A percentile compares a stretch with the other conserved stretches of the same genome.
phyloP scores from a whole-genome alignment of 2,329 filamentous ascomycete species.

The Fonsecaea monophora region DNA sequence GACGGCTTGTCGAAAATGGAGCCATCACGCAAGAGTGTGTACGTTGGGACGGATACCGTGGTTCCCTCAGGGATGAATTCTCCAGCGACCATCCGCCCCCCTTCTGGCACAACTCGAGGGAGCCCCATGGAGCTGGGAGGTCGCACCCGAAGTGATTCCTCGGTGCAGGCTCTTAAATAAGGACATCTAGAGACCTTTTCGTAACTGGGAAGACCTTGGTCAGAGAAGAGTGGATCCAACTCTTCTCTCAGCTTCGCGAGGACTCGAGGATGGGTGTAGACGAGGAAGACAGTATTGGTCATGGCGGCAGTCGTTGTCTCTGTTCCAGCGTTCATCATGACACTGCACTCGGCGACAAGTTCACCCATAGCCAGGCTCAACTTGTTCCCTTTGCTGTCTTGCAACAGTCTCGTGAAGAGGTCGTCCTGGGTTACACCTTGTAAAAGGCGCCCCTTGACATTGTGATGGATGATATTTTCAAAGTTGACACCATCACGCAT shows the following conservation, averaged over 20 bases:
- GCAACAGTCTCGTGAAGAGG: conserved; percentile 31
- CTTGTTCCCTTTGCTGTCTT: conserved; percentile 21
- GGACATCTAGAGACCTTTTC: conserved; percentile 19
- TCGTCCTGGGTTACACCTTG: conserved; percentile 17
- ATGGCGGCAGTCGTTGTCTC: conserved; percentile 33
- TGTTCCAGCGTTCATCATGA: conserved; percentile 35
- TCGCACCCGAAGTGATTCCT: conserved; percentile 35
- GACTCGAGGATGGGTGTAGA: conserved; percentile 27
- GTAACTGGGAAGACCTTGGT: conserved; percentile 12
- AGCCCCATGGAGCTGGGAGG: conserved; percentile 31
- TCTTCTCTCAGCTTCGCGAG: conserved; percentile 28
- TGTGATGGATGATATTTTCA: conserved; percentile 39
- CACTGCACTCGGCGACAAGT: conserved; percentile 29
- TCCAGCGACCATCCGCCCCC: conserved; percentile 29
- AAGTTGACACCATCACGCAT: conserved; percentile 33
- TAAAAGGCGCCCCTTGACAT: conserved; percentile 31
- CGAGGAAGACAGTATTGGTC: conserved; percentile 32
- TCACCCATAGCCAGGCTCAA: conserved; percentile 24
- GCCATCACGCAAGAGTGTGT: conserved; percentile 26
- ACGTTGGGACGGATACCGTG: conserved; percentile 32
- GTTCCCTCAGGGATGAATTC: conserved; percentile 31
- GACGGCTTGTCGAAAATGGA: conserved; percentile 17
- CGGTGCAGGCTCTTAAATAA: conserved; percentile 35
- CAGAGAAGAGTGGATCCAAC: conserved; percentile 19
- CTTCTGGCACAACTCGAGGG: conserved; percentile 23